phyloP scores from a whole-genome alignment of 768 basidiomycete genomes.

The Macrolepiota dolichaula region DNA sequence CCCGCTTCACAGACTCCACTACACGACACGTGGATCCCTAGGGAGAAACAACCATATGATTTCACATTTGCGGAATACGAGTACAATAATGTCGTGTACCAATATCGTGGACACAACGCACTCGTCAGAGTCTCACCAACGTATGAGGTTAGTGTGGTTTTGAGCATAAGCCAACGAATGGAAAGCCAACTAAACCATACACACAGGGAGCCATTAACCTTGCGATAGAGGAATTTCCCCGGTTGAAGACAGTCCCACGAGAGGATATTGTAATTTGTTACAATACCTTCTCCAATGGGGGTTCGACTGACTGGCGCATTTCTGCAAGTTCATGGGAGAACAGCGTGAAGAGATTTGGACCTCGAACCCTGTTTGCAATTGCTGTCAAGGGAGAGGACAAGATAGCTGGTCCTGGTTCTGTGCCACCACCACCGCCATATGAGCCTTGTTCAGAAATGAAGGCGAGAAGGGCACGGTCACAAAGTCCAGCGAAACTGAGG shows the following conservation, averaged over 20 bases:
- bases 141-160: conserved; percentile 35
- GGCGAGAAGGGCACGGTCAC: background rate
- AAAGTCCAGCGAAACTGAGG: background rate
- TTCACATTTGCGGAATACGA: conserved; percentile 41
- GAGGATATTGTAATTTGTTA: conserved; percentile 44
- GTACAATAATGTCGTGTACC: conserved; percentile 41
- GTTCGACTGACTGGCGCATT: conserved; percentile 40
- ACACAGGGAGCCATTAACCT: conserved; percentile 47
- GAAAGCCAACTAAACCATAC: background rate
- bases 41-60: background rate
- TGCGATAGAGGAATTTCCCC: conserved; percentile 47
- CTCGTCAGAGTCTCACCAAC: conserved; percentile 37
- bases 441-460: background rate
- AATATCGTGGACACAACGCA: background rate
- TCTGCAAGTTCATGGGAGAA: conserved; percentile 47
- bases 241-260: conserved; percentile 33
- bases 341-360: conserved; percentile 5
- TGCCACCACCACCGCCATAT: background rate
- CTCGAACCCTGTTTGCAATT: conserved; percentile 8
- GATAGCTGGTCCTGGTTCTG: background rate
- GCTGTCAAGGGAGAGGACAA: conserved; percentile 6
- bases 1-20: background rate
- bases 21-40: background rate
- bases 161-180: background rate
- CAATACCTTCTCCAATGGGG: conserved; percentile 26